Percentiles rank a stretch among this genome's conserved stretches.
phyloP scores from a whole-genome alignment of 2,329 filamentous ascomycete species.

The Phoma sp. region DNA sequence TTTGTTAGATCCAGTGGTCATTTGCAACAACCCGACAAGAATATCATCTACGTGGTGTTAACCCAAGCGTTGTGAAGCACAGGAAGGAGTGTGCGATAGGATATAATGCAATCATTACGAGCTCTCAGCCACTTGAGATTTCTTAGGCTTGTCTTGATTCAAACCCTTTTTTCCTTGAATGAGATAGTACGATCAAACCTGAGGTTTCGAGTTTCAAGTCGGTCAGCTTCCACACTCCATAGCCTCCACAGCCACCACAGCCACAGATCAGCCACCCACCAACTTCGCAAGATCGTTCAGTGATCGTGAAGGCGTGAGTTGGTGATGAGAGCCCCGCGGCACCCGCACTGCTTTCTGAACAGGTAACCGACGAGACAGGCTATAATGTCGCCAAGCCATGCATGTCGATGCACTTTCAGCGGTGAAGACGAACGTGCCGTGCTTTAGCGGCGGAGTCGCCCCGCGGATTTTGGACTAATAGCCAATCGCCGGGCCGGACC shows the following conservation, averaged over 20 bases:
- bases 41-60: too few relatives aligned
- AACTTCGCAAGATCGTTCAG: not conserved
- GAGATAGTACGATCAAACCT: too few relatives aligned
- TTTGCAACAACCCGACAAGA: too few relatives aligned
- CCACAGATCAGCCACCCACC: not conserved
- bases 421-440: conserved; percentile 15
- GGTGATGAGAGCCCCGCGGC: not conserved
- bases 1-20: too few relatives aligned
- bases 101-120: too few relatives aligned
- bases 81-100: too few relatives aligned
- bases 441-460: conserved; percentile 12
- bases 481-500: conserved; percentile 11
- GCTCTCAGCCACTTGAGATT: too few relatives aligned
- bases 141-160: too few relatives aligned
- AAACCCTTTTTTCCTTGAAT: too few relatives aligned
- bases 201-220: too few relatives aligned
- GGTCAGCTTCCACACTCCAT: not conserved
- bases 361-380: conserved; percentile 4
- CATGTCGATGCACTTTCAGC: conserved; percentile 13
- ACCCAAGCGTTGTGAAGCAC: too few relatives aligned
- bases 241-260: conserved; percentile 6
- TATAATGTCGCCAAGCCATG: conserved; percentile 13
- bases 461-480: not conserved
- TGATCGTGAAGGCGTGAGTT: not conserved
- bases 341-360: not conserved